Conservation (phyloP, 1,284 basidiomycete genomes). For the Phaffia rhodozyma region DNA sequence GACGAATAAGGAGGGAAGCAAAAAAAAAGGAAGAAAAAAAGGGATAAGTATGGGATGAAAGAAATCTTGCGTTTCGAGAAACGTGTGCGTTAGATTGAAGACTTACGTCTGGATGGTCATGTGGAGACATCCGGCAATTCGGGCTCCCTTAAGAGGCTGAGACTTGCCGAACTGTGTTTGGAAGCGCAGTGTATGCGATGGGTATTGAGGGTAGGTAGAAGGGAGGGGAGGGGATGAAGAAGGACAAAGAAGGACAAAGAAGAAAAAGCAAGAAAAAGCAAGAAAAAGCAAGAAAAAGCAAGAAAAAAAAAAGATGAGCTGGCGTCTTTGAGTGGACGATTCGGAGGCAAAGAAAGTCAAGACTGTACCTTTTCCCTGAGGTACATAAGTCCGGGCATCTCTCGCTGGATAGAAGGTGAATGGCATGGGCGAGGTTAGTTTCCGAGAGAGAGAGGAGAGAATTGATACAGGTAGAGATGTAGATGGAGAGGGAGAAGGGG, state of each 20-base stretch:
- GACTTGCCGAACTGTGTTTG: slow-evolving; percentile 54
- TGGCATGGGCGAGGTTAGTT: neutral
- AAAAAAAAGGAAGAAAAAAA: neutral
- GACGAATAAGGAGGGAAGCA: neutral
- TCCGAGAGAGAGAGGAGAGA: neutral
- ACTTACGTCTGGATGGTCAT: slow-evolving; percentile 83
- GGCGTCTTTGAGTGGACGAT: too few relatives aligned
- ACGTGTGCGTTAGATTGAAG: too few relatives aligned
- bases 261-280: neutral
- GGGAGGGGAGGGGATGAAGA: neutral
- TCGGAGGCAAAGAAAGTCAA: neutral
- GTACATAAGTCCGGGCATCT: slow-evolving; percentile 91
- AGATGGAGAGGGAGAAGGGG: slow-evolving; percentile 74
- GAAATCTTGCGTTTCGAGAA: slow-evolving; percentile 29
- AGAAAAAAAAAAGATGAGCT: slow-evolving; percentile 19
- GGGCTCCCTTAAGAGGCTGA: slow-evolving; percentile 86
- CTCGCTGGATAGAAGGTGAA: slow-evolving; percentile 44
- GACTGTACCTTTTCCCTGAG: slow-evolving; percentile 59
- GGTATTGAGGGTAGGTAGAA: neutral
- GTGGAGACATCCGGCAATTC: slow-evolving; percentile 95
- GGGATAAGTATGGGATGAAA: neutral
- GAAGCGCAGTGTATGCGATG: neutral
- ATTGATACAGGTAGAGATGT: neutral
- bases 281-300: neutral
- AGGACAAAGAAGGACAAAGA: neutral